Base-by-base conservation (phyloP, 2,329 filamentous ascomycete species). In the Cercospora sp. region DNA sequence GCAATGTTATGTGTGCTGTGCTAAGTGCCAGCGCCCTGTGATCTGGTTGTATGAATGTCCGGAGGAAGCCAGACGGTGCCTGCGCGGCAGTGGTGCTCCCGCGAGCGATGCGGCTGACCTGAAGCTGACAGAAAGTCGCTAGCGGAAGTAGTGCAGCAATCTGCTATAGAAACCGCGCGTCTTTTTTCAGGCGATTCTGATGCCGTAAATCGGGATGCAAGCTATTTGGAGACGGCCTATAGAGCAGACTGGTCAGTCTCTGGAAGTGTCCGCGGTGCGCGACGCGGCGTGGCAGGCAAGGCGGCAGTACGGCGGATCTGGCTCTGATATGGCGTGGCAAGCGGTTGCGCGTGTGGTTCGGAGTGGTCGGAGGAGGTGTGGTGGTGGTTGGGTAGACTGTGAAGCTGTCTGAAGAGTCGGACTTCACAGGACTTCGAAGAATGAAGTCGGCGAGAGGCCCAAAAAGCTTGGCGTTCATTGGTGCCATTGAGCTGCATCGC, bases 1-100 rank as follows among this genome's bases (percentile, higher is more conserved):
- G 75, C 68, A 66, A 61, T 13, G 37, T 24, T 59, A 34, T 61
- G 37, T 61, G 55, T 49, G 30, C 13, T 61, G 45, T 37, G 40
- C 32, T 21, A 53, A 63, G 63, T 61, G 60, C 65, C 63, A 61
- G 51, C 12, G 60, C 61, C 45, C 60, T 67, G 21, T 30, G 37
- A n/a, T 49, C 9, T 37, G 49, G 6, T 60, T 34, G 24, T 58
- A 18, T 55, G 59, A 24, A 21, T 16, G 51, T 51, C 34, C 34
- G 16, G 16, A 34, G 51, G 66, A 57, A 37, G 65, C 45, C 43
- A 45, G 30, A 30, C 43, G 26, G 26, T 60, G 37, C 32, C 37
- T 67, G 64, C 43, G 64, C 57, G 64, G 32, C 59, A 45, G 57
- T 18, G 30, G n/a, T 26, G 28, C 28, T 55, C 64, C 37, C 34